These are phyloP conservation scores for Colletotrichum sp. DNA, from an alignment of 2,329 filamentous ascomycete species.

Conservation along the genomic window DNA sequence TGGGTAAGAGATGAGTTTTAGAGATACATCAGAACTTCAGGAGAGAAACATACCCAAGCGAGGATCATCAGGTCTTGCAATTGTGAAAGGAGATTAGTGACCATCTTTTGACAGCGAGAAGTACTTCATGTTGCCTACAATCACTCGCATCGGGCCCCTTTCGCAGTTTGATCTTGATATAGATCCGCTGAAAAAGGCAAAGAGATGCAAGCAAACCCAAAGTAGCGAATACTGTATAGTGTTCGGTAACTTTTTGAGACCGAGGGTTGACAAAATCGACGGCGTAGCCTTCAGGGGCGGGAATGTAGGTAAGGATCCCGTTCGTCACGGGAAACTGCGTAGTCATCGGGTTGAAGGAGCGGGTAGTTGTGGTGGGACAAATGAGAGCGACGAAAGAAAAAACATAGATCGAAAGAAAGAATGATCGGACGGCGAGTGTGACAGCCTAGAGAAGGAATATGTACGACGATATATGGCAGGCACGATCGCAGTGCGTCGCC, in stretches of 20 bases:
- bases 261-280: constrained; percentile 38
- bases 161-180: constrained; percentile 22
- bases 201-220: constrained; percentile 27
- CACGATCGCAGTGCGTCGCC: too few relatives aligned
- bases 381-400: too few relatives aligned
- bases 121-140: constrained; percentile 5
- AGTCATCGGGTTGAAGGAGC: neutral
- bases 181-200: constrained; percentile 30
- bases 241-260: constrained; percentile 24
- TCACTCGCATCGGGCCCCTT: constrained; percentile 17
- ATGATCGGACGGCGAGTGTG: too few relatives aligned
- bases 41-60: neutral
- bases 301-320: constrained; percentile 27
- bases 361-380: too few relatives aligned
- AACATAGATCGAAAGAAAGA: neutral
- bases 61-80: neutral
- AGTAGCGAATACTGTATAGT: constrained; percentile 32
- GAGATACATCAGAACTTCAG: neutral
- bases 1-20: neutral
- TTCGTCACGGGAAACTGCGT: constrained; percentile 25
- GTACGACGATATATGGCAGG: too few relatives aligned
- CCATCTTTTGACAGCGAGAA: too few relatives aligned
- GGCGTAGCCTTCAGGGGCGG: constrained; percentile 34
- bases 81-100: neutral
- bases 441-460: too few relatives aligned